These are phyloP conservation scores for Conidiobolus incongruus DNA, from an alignment of 371 early-diverging fungal species.

Conservation along the genomic window DNA sequence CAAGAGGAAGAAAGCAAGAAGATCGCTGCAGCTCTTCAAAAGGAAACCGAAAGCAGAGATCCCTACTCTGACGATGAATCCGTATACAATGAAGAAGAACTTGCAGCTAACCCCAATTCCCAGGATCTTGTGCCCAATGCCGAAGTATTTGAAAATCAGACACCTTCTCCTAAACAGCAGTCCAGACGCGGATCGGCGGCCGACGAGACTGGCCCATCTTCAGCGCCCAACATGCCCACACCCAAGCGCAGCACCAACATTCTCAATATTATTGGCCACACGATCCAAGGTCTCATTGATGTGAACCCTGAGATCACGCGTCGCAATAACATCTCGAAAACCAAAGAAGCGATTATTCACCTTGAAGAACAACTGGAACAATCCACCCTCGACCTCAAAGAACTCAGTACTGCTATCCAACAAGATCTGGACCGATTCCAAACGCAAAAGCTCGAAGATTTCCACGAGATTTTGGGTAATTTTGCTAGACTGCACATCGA, in stretches of 20 bases:
- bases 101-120: conserved; percentile 7
- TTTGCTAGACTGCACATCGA: conserved; percentile 63
- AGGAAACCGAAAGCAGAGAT: conserved; percentile 8
- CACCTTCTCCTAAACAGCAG: not conserved
- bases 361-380: conserved; percentile 55
- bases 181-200: not conserved
- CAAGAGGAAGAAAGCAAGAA: conserved; percentile 72
- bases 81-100: conserved; percentile 1
- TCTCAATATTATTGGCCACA: conserved; percentile 40
- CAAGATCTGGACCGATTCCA: conserved; percentile 80
- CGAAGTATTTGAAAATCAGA: not conserved
- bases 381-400: conserved; percentile 37
- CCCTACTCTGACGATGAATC: conserved; percentile 6
- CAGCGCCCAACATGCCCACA: no score
- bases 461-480: conserved; percentile 51
- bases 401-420: conserved; percentile 57
- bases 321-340: conserved; percentile 67
- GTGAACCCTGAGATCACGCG: conserved; percentile 83
- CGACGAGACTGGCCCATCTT: not conserved
- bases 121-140: conserved; percentile 7
- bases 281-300: conserved; percentile 73
- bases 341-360: conserved; percentile 51
- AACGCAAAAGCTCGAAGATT: conserved; percentile 61
- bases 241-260: conserved; percentile 17
- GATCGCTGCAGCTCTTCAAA: conserved; percentile 49